Evolutionary conservation across 768 basidiomycete genomes (phyloP).

Genomic region (Porphyrellus cyaneotinctus): DNA sequence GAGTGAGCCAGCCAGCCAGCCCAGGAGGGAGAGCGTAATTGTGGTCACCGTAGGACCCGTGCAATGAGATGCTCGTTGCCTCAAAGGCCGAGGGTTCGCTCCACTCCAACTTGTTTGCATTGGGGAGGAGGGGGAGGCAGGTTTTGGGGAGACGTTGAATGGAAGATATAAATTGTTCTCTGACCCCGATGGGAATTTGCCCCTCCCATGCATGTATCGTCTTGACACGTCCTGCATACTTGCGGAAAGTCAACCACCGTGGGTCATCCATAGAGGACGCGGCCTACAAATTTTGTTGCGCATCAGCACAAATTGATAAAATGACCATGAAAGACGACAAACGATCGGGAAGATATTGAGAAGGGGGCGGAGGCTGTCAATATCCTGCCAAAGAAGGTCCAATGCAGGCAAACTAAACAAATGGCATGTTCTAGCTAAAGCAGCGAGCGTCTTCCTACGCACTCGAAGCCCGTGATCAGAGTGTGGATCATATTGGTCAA

Average conservation of each 20-base stretch:
- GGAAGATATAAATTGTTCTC: conserved; percentile 3
- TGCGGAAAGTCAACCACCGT: conserved; percentile 16
- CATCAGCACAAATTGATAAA: not conserved
- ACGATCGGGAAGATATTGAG: conserved; percentile 5
- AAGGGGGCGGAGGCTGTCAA: conserved; percentile 10
- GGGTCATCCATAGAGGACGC: conserved; percentile 3
- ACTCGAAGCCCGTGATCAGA: not conserved
- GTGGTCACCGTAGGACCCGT: conserved; percentile 10
- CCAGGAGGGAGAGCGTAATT: conserved; percentile 10
- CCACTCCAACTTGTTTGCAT: conserved; percentile 16
- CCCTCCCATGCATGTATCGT: conserved; percentile 2
- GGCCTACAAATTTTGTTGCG: not conserved
- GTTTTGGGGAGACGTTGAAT: conserved; percentile 9
- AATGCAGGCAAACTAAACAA: conserved; percentile 13
- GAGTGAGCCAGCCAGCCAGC: conserved; percentile 9
- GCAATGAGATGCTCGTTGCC: conserved; percentile 14
- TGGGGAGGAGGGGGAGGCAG: conserved; percentile 24
- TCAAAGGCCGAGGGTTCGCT: not conserved
- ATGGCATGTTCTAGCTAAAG: conserved; percentile 13
- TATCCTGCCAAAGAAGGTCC: conserved; percentile 11
- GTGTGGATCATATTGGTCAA: not conserved
- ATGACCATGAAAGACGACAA: not conserved
- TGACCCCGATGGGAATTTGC: not conserved
- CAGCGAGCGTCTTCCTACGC: conserved; percentile 4
- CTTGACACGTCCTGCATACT: conserved; percentile 24